Conservation (phyloP, 257 asterid species). For the Solanum ossicruentum region DNA sequence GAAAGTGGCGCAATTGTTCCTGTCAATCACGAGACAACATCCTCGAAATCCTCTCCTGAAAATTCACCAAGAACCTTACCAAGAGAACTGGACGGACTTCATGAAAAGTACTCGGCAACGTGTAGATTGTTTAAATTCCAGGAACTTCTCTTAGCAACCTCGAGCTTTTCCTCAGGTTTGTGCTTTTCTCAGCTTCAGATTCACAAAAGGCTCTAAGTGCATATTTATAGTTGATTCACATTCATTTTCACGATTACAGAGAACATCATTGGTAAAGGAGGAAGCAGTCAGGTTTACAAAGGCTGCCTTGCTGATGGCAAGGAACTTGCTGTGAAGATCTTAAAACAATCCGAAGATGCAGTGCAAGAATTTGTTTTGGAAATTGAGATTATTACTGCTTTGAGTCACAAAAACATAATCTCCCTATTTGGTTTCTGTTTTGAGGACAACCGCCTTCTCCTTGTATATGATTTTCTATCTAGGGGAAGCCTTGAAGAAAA, state of each 20-base stretch:
- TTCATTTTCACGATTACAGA: conserved; percentile 25
- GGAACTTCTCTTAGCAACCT: conserved; percentile 71
- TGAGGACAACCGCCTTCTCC: conserved; percentile 55
- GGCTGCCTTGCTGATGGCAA: conserved; percentile 81
- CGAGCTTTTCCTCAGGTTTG: neutral
- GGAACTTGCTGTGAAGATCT: conserved; percentile 88
- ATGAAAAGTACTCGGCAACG: conserved; percentile 74
- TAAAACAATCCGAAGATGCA: conserved; percentile 65
- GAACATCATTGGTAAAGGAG: conserved; percentile 86
- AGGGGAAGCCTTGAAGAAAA: conserved; percentile 99
- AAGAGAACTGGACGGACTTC: conserved; percentile 57
- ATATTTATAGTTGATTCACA: neutral
- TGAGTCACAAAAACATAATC: conserved; percentile 82
- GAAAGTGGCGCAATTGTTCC: conserved; percentile 66
- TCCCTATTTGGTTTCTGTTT: conserved; percentile 90
- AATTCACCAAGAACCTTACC: conserved; percentile 27
- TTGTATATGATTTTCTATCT: conserved; percentile 80
- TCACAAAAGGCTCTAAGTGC: neutral
- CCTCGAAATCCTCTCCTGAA: conserved; percentile 27
- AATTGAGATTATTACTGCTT: conserved; percentile 73
- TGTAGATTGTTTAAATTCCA: conserved; percentile 59
- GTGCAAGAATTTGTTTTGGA: conserved; percentile 67
- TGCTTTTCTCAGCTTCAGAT: neutral
- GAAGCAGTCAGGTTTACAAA: conserved; percentile 79
- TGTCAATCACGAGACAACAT: conserved; percentile 18